A percentile compares a stretch with the other conserved stretches of the same genome.
phyloP scores from a whole-genome alignment of 1,284 basidiomycete genomes.

The Rhodofomes roseus region DNA sequence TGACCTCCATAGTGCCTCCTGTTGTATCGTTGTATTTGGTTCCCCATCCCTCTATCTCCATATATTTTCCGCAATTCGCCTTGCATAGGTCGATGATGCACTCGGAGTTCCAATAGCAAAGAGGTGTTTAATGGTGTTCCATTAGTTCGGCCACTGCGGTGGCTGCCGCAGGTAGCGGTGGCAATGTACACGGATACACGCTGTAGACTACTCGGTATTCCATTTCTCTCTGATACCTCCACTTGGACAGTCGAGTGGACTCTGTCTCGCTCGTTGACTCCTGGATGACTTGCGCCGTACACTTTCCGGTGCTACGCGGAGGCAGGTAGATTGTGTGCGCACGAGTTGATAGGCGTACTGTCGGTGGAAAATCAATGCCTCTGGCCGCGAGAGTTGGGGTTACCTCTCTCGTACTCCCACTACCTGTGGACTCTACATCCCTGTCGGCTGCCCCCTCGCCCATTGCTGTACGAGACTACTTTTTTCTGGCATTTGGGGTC shows the following conservation, averaged over 20 bases:
- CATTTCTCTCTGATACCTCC: background rate
- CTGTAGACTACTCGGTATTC: background rate
- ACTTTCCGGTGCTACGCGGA: background rate
- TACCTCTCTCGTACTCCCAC: constrained; percentile 1
- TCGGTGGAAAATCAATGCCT: background rate
- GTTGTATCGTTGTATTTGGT: too few relatives aligned
- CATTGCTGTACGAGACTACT: background rate
- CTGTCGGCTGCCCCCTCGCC: background rate
- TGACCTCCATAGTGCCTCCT: too few relatives aligned
- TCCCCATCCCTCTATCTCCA: too few relatives aligned
- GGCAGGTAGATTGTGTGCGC: background rate
- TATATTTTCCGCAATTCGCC: too few relatives aligned
- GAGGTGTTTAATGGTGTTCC: too few relatives aligned
- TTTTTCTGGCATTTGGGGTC: background rate
- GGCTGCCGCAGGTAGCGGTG: background rate
- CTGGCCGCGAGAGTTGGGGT: constrained; percentile 1
- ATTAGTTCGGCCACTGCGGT: background rate
- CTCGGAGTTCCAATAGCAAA: too few relatives aligned
- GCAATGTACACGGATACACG: background rate
- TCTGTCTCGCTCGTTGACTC: background rate
- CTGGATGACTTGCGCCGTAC: background rate
- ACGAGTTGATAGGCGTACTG: background rate
- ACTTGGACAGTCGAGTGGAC: constrained; percentile 1
- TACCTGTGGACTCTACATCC: background rate
- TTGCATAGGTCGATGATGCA: too few relatives aligned